phyloP scores from a whole-genome alignment of 805 yeast genomes.

The Yarrowia osloensis region DNA sequence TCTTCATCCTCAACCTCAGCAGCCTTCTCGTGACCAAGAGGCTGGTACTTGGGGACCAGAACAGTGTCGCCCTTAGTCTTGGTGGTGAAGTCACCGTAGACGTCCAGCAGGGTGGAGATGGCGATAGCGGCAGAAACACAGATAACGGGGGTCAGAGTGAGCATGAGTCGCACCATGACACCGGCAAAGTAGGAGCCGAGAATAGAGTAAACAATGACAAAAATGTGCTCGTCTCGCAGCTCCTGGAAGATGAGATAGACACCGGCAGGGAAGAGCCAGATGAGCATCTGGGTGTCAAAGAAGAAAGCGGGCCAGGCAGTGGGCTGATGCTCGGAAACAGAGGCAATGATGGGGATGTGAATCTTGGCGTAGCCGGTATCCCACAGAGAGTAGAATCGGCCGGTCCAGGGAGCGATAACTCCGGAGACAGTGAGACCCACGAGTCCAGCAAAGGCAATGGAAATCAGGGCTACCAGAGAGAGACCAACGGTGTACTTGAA shows the following conservation, averaged over 20 bases:
- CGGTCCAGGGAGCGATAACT: slow-evolving; percentile 98
- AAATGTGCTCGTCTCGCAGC: slow-evolving; percentile 86
- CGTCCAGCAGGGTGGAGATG: slow-evolving; percentile 76
- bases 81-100: slow-evolving; percentile 63
- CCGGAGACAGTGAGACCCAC: slow-evolving; percentile 84
- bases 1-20: slow-evolving; percentile 31
- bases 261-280: slow-evolving; percentile 99
- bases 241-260: slow-evolving; percentile 88
- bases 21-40: slow-evolving; percentile 29
- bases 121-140: slow-evolving; percentile 94
- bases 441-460: slow-evolving; percentile 69
- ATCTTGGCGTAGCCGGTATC: slow-evolving; percentile 97
- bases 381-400: slow-evolving; percentile 98
- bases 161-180: slow-evolving; percentile 97
- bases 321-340: slow-evolving; percentile 99
- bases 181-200: slow-evolving; percentile 97
- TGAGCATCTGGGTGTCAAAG: slow-evolving; percentile 87
- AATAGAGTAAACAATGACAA: slow-evolving; percentile 88
- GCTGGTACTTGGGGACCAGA: neutral
- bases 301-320: slow-evolving; percentile 99
- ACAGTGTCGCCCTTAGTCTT: slow-evolving; percentile 15
- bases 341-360: slow-evolving; percentile 97
- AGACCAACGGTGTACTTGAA: slow-evolving; percentile 57
- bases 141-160: slow-evolving; percentile 92
- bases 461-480: slow-evolving; percentile 57